Evolutionary conservation across 1,284 basidiomycete genomes (phyloP).

Genomic region (Ceratobasidium sp.): DNA sequence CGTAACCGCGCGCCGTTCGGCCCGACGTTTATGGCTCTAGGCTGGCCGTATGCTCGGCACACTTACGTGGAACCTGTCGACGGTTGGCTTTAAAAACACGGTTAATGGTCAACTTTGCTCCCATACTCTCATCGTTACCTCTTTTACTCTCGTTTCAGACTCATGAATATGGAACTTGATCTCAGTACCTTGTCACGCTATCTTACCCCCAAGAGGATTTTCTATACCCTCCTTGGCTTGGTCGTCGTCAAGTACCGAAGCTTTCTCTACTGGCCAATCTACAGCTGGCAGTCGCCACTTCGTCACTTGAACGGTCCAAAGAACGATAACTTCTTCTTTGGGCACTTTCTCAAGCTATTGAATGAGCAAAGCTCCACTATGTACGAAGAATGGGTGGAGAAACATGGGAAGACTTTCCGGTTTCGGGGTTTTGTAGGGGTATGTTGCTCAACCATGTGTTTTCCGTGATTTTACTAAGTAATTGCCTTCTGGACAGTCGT

Average conservation of each 20-base stretch:
- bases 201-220: not conserved
- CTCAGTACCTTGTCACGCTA: not conserved
- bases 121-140: no score
- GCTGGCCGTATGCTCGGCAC: not conserved
- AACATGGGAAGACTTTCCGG: constrained; percentile 43
- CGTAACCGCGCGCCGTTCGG: constrained; percentile 20
- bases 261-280: constrained; percentile 10
- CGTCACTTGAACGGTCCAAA: constrained; percentile 15
- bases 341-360: constrained; percentile 35
- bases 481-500: not conserved
- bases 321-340: constrained; percentile 38
- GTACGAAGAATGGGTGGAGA: constrained; percentile 34
- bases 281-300: constrained; percentile 20
- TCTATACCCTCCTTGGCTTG: constrained; percentile 16
- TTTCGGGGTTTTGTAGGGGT: constrained; percentile 39
- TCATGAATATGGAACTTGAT: not conserved
- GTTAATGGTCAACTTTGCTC: not conserved
- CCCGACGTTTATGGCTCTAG: not conserved
- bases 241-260: constrained; percentile 16
- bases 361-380: constrained; percentile 6
- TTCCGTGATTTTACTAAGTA: not conserved
- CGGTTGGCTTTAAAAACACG: not conserved
- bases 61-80: not conserved
- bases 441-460: not conserved
- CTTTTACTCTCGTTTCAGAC: no score